Base-by-base conservation (phyloP, 805 yeast genomes). In the Candida sphagnicola region DNA sequence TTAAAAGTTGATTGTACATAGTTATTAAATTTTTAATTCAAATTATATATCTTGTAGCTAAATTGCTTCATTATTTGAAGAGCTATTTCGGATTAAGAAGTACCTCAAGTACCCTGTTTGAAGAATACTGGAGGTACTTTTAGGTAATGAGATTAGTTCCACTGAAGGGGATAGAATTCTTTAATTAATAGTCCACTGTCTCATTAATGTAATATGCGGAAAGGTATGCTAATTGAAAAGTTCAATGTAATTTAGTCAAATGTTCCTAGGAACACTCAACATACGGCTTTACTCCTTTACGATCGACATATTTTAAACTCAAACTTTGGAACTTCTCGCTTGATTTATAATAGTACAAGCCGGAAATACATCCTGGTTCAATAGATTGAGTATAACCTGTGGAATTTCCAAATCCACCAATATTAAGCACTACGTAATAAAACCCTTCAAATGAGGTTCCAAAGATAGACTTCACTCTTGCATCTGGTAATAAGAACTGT, bases 391-490 rank as follows among this genome's bases (percentile, higher is more conserved):
- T 38, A 18, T 39, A 38, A 30, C 35, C 40, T 11, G 17, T 30
- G 17, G 33, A 32, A 10, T 14, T 15, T 15, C 38, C 41, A 29
- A 32, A 30, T 3, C 47, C 59, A 5, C 70, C 72, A 21, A 87
- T 90, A 59, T 85, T 85, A 51, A 89, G 80, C 31, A 88, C 86
- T 19, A 89, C 77, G 56, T 89, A 90, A 60, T 90, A 90, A 56
- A 89, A 89, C 0, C 98, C 98, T 31, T 89, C 96, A 59, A 82
- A 90, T 2, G 95, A 84, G 0, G 96, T 96, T 12, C 76, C 91
- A 46, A 65, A 67, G 41, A 75, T 75, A 47, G 72, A 77, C 43
- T 69, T 75, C n/a, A 82, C 64, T 40, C 65, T 61, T 21, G 88
- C 80, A 61, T 88, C 95, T 0, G 95, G 95, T 6, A 85, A 80